Evolutionary conservation across 371 early-diverging fungal genomes (phyloP), one percentile per base, ranked within the genome.

Genomic region (Mucor saturninus): DNA sequence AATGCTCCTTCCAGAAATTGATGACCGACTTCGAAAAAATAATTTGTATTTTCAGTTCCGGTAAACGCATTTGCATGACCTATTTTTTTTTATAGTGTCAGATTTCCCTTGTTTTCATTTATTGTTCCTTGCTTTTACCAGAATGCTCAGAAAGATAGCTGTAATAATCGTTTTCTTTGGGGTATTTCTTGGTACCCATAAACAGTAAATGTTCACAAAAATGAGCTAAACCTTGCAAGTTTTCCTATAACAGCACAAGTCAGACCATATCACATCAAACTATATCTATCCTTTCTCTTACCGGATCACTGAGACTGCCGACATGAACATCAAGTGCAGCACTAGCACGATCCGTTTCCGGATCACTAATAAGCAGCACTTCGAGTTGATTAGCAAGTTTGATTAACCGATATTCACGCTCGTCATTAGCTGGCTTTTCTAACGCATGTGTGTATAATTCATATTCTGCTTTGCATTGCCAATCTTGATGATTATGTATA

Each of bases 151-250:
- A 81, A 43, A 99, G 77, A 68, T 90, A 98, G 74, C 90, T 80
- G 45, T 77, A 87, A 81, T 98, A 98, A 32, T 94, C 96, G 70
- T 96, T 97, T 72, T 97, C 98, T 54, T 83, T 77, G n/a, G 97
- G 98, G 72, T 96, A 97, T 77, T 94, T 92, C 64, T 86, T 77
- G 2, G 84, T 86, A 39, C 87, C 87, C 95, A 98, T 91, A 75
- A 98, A 97, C 42, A 97, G 79, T 69, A 99, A 73, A 75, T 99
- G 99, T 74, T 99, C 99, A 74, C 94, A 93, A 73, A 99, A 99
- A 79, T 99, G 99, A 11, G 99, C 98, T 63, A 99, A 77, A 1
- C 99, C 99, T 68, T 90, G 92, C 40, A 91, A 77, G 54, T 86
- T 85, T 53, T 80, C 70, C 80, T 81, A 72, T 11, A 35, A 7